Conservation (phyloP, 768 basidiomycete genomes). For the Glaciozyma antarctica region DNA sequence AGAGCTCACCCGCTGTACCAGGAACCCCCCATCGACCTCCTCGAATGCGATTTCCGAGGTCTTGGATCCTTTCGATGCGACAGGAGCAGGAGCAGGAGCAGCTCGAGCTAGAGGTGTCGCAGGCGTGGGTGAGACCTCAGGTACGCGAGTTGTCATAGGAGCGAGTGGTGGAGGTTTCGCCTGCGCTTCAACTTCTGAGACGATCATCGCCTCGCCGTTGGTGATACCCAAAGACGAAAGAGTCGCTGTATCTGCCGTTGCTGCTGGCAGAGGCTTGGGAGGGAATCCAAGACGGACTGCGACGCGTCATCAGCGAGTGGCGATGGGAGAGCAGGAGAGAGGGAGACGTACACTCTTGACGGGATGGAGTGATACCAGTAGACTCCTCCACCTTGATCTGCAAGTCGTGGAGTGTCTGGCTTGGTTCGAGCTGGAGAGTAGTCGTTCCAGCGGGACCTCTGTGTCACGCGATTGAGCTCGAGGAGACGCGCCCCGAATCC, state of each 20-base stretch:
- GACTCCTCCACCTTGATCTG: constrained; percentile 58
- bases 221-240: constrained; percentile 66
- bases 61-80: constrained; percentile 5
- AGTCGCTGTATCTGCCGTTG: background rate
- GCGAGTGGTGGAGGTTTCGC: background rate
- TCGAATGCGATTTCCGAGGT: constrained; percentile 21
- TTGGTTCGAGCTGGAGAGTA: constrained; percentile 53
- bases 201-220: constrained; percentile 72
- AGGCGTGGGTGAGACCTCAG: constrained; percentile 20
- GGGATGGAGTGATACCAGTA: constrained; percentile 62
- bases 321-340: no score
- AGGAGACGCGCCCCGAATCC: background rate
- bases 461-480: background rate
- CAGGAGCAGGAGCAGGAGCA: background rate
- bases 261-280: background rate
- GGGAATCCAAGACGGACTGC: constrained; percentile 9
- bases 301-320: no score
- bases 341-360: constrained; percentile 60
- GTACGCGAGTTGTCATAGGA: background rate
- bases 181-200: constrained; percentile 11
- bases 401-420: constrained; percentile 62
- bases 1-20: constrained; percentile 10
- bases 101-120: background rate
- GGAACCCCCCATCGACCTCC: constrained; percentile 30
- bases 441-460: constrained; percentile 45